These are phyloP conservation scores for Purshia tridentata DNA, from an alignment of 306 rosid species.

Conservation along the genomic window DNA sequence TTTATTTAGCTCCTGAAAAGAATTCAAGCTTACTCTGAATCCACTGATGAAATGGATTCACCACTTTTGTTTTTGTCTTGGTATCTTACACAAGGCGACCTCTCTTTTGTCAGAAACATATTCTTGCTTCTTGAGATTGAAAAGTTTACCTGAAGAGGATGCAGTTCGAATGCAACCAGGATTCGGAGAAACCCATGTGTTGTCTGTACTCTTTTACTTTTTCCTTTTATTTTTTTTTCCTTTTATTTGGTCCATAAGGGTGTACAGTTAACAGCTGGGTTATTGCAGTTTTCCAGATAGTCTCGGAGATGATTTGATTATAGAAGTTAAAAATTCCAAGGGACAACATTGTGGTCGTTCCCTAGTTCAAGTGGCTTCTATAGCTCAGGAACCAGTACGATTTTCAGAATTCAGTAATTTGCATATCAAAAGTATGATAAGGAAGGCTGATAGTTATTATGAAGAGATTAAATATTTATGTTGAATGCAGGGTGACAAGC, in stretches of 20 bases:
- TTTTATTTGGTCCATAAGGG: neutral
- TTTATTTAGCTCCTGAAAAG: neutral
- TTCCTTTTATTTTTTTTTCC: neutral
- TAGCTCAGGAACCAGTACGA: slow-evolving; percentile 32
- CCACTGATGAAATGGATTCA: neutral
- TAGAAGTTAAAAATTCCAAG: slow-evolving; percentile 37
- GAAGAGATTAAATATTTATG: neutral
- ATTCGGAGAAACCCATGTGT: slow-evolving; percentile 28
- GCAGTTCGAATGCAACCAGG: slow-evolving; percentile 37
- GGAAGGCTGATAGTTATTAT: neutral
- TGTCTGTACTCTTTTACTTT: slow-evolving; percentile 26
- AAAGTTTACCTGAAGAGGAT: slow-evolving; percentile 36
- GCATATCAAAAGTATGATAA: neutral
- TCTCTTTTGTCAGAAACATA: slow-evolving; percentile 31
- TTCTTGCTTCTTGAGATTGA: slow-evolving; percentile 36
- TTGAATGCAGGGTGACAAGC: slow-evolving; percentile 32
- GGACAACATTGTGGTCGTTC: slow-evolving; percentile 29
- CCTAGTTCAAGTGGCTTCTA: slow-evolving; percentile 33
- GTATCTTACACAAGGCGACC: neutral
- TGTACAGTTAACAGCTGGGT: neutral
- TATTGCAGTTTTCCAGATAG: slow-evolving; percentile 36
- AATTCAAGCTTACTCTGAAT: neutral
- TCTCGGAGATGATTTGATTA: slow-evolving; percentile 27
- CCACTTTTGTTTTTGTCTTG: neutral
- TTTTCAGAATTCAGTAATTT: slow-evolving; percentile 4